phyloP scores from a whole-genome alignment of 768 basidiomycete species.

The Rhodotorula babjevae region DNA sequence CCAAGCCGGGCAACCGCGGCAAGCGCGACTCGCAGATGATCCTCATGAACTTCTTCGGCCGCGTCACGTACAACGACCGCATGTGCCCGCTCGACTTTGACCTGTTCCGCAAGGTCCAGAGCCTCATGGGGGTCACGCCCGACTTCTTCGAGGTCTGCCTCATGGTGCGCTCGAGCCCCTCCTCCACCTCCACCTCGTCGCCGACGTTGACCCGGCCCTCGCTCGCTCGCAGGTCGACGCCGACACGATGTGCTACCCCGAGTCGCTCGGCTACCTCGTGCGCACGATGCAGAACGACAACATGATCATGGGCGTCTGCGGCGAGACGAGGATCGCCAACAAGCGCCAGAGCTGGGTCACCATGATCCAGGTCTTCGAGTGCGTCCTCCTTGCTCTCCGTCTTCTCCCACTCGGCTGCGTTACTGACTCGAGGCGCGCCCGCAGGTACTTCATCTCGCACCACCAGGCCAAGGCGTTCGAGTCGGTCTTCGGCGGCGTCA shows the following conservation, averaged over 20 bases:
- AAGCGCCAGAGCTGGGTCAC: constrained; percentile 98
- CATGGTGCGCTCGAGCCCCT: constrained; percentile 63
- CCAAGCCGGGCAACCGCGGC: constrained; percentile 95
- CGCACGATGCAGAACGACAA: constrained; percentile 99
- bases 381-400: neutral
- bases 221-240: constrained; percentile 73
- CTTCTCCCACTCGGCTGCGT: neutral
- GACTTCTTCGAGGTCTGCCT: constrained; percentile 96
- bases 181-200: neutral
- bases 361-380: constrained; percentile 90
- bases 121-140: constrained; percentile 96
- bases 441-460: constrained; percentile 89
- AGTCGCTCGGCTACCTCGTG: constrained; percentile 82
- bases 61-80: constrained; percentile 97
- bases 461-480: constrained; percentile 98
- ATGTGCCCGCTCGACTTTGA: constrained; percentile 98
- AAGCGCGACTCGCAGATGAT: constrained; percentile 98
- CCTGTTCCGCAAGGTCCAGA: constrained; percentile 91
- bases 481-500: constrained; percentile 97
- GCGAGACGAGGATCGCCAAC: constrained; percentile 97
- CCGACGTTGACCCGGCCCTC: too few species aligned
- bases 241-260: constrained; percentile 90
- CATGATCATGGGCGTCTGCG: constrained; percentile 98
- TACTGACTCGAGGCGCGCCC: neutral
- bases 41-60: constrained; percentile 99